These are phyloP conservation scores for Trichoderma lentiforme DNA, from an alignment of 2,329 filamentous ascomycete genomes.

Conservation along the genomic window DNA sequence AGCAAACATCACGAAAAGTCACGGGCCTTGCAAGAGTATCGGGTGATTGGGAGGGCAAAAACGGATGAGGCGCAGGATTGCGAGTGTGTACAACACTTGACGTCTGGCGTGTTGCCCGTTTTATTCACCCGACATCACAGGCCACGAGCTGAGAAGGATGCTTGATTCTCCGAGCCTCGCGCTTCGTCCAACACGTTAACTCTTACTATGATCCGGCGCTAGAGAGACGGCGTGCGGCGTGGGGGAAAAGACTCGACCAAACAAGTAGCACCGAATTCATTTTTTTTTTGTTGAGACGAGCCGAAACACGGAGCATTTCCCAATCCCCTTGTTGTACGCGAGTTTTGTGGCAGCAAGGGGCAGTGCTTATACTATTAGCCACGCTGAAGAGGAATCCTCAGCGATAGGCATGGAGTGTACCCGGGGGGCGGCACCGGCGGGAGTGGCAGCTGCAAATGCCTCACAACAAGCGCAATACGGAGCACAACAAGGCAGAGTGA, in stretches of 20 bases:
- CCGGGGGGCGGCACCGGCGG: neutral
- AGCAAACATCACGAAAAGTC: neutral
- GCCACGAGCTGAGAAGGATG: neutral
- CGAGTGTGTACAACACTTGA: neutral
- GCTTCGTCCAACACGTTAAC: neutral
- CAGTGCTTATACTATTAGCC: neutral
- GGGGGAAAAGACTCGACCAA: neutral
- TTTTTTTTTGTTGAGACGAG: slow-evolving; percentile 17
- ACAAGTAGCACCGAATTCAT: neutral
- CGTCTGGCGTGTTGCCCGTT: neutral
- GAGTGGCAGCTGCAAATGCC: neutral
- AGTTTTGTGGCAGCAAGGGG: neutral
- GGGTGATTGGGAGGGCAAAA: neutral
- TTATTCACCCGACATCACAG: neutral
- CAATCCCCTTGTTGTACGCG: neutral
- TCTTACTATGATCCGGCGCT: neutral
- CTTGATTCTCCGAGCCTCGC: neutral
- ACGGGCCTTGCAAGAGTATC: neutral
- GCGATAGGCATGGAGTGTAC: neutral
- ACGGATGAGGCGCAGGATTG: neutral
- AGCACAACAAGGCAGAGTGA: neutral
- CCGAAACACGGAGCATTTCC: slow-evolving; percentile 12
- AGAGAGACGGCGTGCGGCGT: neutral
- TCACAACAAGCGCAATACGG: neutral
- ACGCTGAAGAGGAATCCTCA: neutral